Evolutionary conservation across 805 yeast genomes (phyloP), one percentile per base, ranked within the genome.

Genomic region (Torulaspora delbrueckii): DNA sequence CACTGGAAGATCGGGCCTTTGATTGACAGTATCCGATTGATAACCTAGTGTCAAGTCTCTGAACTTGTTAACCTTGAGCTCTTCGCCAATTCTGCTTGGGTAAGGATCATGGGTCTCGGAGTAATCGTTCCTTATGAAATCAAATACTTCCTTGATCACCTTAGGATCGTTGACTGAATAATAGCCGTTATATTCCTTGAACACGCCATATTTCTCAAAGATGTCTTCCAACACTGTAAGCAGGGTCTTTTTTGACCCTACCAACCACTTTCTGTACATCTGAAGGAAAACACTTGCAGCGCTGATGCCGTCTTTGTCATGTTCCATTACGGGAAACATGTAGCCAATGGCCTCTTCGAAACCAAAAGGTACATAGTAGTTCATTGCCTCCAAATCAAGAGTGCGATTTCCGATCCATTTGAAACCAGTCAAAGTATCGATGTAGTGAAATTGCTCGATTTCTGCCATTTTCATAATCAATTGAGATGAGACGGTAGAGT

Each of bases 331-430:
- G 16, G 78, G 68, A 58, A 89, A 87, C 97, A 91, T 87, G 68
- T 79, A 91, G 1, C 99, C 99, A 53, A 91, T 84, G 2, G 98
- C 98, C 62, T 91, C 99, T 65, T 91, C 99, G 62, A 76, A 91
- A 0, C 86, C 97, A 69, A 91, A 89, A 0, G 96, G 95, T 1
- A 90, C 96, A 3, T 43, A 51, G 56, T 59, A 79, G 0, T 95
- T 96, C 36, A 76, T 62, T 0, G 59, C 50, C 52, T 84, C 88
- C 40, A 86, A 69, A 6, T 82, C 85, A 28, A 84, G 78, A 2
- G 96, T 93, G 52, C 79, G 77, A 60, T 91, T 91, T 3, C 98
- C 99, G 30, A 91, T 83, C 99, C 99, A 91, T 67, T 91, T 91
- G 72, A 91, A 91, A 1, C 99, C 99, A 0, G 98, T 91, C 46